Evolutionary conservation across 1,139 yeast species (phyloP), one percentile per base, ranked within the genome.

Genomic region (Wickerhamiella infanticola): DNA sequence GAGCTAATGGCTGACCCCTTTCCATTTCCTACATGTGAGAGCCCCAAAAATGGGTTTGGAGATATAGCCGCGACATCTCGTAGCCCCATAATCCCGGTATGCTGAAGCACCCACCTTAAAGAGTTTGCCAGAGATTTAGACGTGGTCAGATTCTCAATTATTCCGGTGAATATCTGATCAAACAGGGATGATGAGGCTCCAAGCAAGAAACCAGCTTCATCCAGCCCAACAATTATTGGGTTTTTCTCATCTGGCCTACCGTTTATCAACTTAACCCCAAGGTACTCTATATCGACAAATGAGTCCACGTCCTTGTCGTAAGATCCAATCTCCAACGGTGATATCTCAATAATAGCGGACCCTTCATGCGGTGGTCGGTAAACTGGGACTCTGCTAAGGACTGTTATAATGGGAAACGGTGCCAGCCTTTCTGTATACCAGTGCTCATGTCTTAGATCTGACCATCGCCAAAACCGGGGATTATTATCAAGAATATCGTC

Each of bases 391-490:
- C 93, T 71, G 48, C 88, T 90, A 58, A 79, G 79, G 1, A 94
- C 73, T 6, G 82, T 80, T 35, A 82, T 72, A 47, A 86, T 76
- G 18, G 95, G 95, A 67, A 80, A 79, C 5, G 96, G 96, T 77
- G 82, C 81, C 42, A 71, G 69, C 53, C 75, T 76, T 51, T 71
- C 67, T 40, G 62, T 57, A 64, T 83, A 83, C 26, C 49, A 53
- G 5, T 68, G 71, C 45, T 68, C 63, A 31, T 70, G 70, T 58
- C 73, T 70, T 42, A 82, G 62, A 42, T 77, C 75, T 7, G 83
- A 72, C 75, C 82, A 81, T 77, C 57, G 0, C 85, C 88, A 58
- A 73, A 75, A 54, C 78, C 83, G 13, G 39, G 55, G 56, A 5
- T 11, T 13, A 46, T 93, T 93, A 24, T 67, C 58, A 36, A 75